Base-by-base conservation (phyloP, 2,329 filamentous ascomycete species). In the Zymoseptoria brevis region DNA sequence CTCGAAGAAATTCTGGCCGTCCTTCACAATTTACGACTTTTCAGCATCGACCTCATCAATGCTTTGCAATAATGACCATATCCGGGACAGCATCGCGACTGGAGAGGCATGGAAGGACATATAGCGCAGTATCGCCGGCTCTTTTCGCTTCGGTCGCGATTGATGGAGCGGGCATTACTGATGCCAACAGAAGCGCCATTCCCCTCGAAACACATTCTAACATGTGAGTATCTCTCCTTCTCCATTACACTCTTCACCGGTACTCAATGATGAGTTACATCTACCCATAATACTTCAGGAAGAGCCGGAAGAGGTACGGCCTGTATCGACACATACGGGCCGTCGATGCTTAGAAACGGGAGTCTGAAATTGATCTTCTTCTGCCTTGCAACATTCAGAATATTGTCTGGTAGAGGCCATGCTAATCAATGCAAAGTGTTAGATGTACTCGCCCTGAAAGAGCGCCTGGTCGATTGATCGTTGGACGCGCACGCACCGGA, bases 261-360 rank as follows among this genome's bases (percentile, higher is more conserved):
- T 55, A 50, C 64, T 62, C 66, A 68, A 73, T 68, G 71, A 73
- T 73, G 71, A 73, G 62, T 67, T 66, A 35, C 58, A 68, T 45
- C 35, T 67, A 70, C 71, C 69, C 67, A 70, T 67, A 65, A 68
- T 60, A 45, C 67, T 69, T 72, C 77, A 79, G 77, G 77, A 79
- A 79, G 77, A 79, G 77, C 77, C 77, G 77, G 75, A 79, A 77
- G 77, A 79, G 76, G 75, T 73, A 78, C 74, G 74, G 74, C 74
- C 73, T 72, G 76, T 72, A 78, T 78, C 76, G 75, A 74, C 75
- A 78, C 70, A 78, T 77, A 72, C 72, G 70, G 71, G 74, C 73
- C 69, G 76, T 78, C 76, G 76, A 73, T 79, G 77, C 76, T 79
- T 79, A 79, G 74, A 73, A 77, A 65, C 69, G 71, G 75, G 75